A percentile compares a stretch with the other conserved stretches of the same genome.
Conservation (phyloP, 768 basidiomycete species). For the Punctularia strigosozonata region DNA sequence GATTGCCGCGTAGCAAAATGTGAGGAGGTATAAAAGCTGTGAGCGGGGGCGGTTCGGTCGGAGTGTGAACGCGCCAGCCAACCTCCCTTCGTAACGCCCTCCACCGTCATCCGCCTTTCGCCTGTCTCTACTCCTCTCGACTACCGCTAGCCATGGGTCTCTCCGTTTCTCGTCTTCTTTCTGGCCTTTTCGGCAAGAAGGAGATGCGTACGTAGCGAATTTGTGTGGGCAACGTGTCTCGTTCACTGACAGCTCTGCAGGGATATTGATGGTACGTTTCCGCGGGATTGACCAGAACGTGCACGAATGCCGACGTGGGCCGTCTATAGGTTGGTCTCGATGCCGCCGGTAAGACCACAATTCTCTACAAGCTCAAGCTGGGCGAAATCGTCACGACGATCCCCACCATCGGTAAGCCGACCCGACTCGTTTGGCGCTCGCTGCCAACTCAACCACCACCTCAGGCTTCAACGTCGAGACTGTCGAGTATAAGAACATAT, state of each 20-base stretch:
- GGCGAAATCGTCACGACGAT: constrained; percentile 99
- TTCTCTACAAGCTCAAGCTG: constrained; percentile 98
- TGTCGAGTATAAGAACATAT: constrained; percentile 99
- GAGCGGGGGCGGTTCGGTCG: too few relatives aligned
- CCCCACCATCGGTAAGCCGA: constrained; percentile 87
- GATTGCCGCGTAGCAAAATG: too few relatives aligned
- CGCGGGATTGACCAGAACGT: background rate
- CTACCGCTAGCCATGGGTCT: constrained; percentile 55
- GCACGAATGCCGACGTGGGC: background rate
- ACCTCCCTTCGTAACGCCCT: constrained; percentile 3
- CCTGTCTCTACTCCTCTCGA: constrained; percentile 9
- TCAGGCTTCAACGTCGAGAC: constrained; percentile 99
- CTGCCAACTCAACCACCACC: constrained; percentile 11
- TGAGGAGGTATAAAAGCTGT: too few relatives aligned
- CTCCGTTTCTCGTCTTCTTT: constrained; percentile 61
- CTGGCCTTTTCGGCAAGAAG: constrained; percentile 91
- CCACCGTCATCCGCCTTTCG: constrained; percentile 6
- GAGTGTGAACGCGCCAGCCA: too few relatives aligned
- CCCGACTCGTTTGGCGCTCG: constrained; percentile 6
- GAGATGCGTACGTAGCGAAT: constrained; percentile 82
- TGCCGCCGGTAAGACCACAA: constrained; percentile 97
- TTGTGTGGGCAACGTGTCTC: constrained; percentile 15
- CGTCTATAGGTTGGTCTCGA: constrained; percentile 84
- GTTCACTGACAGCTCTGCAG: constrained; percentile 28
- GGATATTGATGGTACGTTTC: constrained; percentile 83